Percentiles rank a stretch among this genome's conserved stretches.
These are phyloP conservation scores for Suillus plorans DNA, from an alignment of 768 basidiomycete species.

Conservation along the genomic window DNA sequence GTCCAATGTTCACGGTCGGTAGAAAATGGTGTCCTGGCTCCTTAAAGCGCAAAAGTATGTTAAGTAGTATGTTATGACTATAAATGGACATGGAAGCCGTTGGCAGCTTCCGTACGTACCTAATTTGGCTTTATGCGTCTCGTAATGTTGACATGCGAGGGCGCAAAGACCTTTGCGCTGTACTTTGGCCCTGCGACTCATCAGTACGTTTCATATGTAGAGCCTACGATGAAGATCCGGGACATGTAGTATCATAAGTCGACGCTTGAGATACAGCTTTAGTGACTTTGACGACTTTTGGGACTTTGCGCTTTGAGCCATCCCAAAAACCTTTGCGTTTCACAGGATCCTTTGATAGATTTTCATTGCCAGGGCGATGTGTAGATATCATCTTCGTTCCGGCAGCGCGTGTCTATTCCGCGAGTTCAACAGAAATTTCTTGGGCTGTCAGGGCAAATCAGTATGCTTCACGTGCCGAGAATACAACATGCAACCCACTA, in stretches of 20 bases:
- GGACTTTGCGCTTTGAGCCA: not conserved
- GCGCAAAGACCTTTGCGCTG: too few relatives aligned
- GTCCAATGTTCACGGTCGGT: too few relatives aligned
- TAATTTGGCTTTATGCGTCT: too few relatives aligned
- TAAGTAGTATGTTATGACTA: too few relatives aligned
- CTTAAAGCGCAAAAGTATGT: too few relatives aligned
- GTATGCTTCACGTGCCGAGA: not conserved
- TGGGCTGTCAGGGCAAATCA: constrained; percentile 45
- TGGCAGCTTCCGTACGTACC: too few relatives aligned
- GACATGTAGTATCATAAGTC: not conserved
- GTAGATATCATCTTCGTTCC: constrained; percentile 54
- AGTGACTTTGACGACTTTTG: not conserved
- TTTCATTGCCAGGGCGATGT: constrained; percentile 14
- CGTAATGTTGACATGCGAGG: too few relatives aligned
- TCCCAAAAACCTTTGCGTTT: constrained; percentile 9
- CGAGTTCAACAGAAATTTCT: constrained; percentile 72
- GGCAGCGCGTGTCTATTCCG: constrained; percentile 68
- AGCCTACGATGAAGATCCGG: too few relatives aligned
- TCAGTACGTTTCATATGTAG: too few relatives aligned
- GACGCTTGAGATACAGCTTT: not conserved
- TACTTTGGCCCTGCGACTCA: too few relatives aligned
- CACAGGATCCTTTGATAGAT: constrained; percentile 2
- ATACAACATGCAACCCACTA: not conserved
- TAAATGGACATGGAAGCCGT: too few relatives aligned
- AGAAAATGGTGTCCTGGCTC: too few relatives aligned